These are phyloP conservation scores for Persicaria tinctoria DNA, from an alignment of 148 eudicot genomes.

Conservation along the genomic window DNA sequence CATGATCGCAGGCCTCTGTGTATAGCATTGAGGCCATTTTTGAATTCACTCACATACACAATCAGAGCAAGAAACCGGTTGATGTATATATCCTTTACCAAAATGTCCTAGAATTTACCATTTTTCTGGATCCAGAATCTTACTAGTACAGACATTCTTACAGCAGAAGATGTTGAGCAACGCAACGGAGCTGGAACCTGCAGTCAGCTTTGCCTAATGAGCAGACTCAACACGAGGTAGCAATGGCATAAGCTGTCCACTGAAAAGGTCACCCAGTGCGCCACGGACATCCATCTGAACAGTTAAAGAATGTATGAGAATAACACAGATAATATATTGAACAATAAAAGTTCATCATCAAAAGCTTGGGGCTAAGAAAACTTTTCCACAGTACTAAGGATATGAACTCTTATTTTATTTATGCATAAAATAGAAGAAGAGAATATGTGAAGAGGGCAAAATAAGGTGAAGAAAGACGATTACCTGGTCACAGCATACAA, in stretches of 20 bases:
- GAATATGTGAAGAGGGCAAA: background rate
- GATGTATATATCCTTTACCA: background rate
- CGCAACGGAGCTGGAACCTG: background rate
- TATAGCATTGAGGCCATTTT: background rate
- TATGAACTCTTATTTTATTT: too few species aligned
- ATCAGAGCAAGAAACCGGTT: background rate
- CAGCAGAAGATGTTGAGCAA: background rate
- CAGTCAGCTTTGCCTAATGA: conserved; percentile 4
- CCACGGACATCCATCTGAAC: conserved; percentile 91
- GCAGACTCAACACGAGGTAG: conserved; percentile 25
- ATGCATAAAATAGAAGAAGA: background rate
- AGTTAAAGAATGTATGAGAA: background rate
- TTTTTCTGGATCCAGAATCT: background rate
- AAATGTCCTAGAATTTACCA: background rate
- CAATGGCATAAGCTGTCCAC: conserved; percentile 52
- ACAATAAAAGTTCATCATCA: background rate
- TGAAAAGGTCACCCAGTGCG: conserved; percentile 81
- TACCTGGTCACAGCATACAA: conserved; percentile 98
- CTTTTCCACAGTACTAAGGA: background rate
- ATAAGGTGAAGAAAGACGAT: conserved; percentile 1
- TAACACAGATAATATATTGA: background rate
- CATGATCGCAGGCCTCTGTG: conserved; percentile 1
- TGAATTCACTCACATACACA: background rate
- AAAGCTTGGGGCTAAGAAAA: background rate
- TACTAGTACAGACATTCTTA: background rate